Percentiles rank a stretch among this genome's conserved stretches.
These are phyloP conservation scores for Brassica carinata DNA, from an alignment of 345 rosid genomes.

Conservation along the genomic window DNA sequence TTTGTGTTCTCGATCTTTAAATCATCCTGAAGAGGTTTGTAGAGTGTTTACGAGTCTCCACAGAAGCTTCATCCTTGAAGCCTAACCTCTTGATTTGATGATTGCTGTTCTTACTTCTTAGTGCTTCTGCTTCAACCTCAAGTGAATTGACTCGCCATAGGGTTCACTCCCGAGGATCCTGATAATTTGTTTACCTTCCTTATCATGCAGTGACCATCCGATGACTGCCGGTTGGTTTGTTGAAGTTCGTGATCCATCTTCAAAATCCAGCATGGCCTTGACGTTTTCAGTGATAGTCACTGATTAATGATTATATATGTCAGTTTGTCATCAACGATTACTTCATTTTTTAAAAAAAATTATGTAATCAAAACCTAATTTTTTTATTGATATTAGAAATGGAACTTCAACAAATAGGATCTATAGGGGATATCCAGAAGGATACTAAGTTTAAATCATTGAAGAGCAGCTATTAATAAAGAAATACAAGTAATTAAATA, in stretches of 20 bases:
- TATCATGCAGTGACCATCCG: neutral
- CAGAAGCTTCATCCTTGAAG: neutral
- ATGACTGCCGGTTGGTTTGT: neutral
- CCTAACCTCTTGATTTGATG: neutral
- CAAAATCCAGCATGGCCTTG: neutral
- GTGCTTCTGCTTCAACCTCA: neutral
- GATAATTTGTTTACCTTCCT: neutral
- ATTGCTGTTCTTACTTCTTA: neutral
- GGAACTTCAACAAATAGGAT: neutral
- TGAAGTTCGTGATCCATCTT: neutral
- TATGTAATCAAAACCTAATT: neutral
- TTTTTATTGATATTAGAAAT: neutral
- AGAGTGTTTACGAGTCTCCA: neutral
- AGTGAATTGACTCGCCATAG: no score
- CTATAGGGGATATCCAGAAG: conserved; percentile 9
- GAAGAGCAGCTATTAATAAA: conserved; percentile 3
- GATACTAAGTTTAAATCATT: conserved; percentile 5
- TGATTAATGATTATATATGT: neutral
- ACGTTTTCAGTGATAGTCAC: neutral
- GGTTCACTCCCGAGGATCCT: no score
- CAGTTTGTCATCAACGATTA: neutral
- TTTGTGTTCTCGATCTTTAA: neutral
- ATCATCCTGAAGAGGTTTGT: neutral
- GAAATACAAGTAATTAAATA: neutral
- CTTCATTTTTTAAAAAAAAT: neutral